Evolutionary conservation across 75 land plant species (phyloP).

Genomic region (Ceratopteris richardii): DNA sequence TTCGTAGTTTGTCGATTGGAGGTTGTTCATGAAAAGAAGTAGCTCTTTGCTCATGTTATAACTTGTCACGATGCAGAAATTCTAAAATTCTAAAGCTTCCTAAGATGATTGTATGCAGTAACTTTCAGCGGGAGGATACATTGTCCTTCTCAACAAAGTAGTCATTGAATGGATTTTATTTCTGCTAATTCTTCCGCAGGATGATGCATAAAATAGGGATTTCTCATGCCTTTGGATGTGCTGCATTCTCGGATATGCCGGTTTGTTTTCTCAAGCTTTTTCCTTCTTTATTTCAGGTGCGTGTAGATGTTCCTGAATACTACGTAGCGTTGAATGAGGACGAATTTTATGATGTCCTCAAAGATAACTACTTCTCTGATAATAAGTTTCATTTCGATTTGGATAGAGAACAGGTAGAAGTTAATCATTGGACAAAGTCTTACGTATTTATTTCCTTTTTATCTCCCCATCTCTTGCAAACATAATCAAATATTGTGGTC

Average conservation of each 20-base stretch:
- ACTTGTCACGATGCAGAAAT: background rate
- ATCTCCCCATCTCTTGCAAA: too few relatives aligned
- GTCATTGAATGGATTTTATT: too few relatives aligned
- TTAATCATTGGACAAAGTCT: background rate
- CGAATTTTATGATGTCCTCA: slow-evolving; percentile 37
- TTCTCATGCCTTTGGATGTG: too few relatives aligned
- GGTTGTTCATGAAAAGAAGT: background rate
- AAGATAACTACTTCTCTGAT: slow-evolving; percentile 35
- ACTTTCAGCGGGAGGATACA: background rate
- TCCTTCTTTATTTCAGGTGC: slow-evolving; percentile 25
- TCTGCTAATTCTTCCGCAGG: too few relatives aligned
- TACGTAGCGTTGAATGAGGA: slow-evolving; percentile 39
- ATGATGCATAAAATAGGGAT: too few relatives aligned
- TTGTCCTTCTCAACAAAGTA: too few relatives aligned
- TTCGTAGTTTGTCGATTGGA: background rate
- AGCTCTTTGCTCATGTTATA: background rate
- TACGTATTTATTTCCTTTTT: slow-evolving; percentile 1
- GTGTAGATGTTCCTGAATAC: slow-evolving; percentile 22
- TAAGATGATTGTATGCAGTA: background rate
- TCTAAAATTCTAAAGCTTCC: too few relatives aligned
- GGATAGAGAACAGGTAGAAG: slow-evolving; percentile 34
- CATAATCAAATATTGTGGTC: background rate
- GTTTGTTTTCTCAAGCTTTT: background rate
- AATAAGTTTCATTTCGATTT: slow-evolving; percentile 41
- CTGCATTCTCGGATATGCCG: too few relatives aligned